A percentile compares a stretch with the other conserved stretches of the same genome.
Evolutionary conservation across 352 stramenopile genomes (phyloP).

Genomic region (Globisporangium cylindrosporum): DNA sequence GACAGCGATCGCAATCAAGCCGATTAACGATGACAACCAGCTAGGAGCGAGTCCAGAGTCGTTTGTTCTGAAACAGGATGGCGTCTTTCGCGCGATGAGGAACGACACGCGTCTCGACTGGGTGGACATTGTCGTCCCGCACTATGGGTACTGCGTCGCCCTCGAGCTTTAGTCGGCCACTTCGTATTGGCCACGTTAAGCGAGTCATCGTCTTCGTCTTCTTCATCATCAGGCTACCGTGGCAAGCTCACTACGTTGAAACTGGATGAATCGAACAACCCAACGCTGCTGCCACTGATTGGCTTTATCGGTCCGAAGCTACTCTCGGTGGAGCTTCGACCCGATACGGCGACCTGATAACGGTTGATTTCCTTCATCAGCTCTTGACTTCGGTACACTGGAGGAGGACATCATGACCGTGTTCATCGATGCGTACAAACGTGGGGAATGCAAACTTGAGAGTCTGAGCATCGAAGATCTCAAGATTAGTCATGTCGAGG

Average conservation of each 20-base stretch:
- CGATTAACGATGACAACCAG: background rate
- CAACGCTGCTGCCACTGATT: background rate
- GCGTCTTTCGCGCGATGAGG: constrained; percentile 1
- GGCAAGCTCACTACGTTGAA: background rate
- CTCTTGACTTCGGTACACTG: background rate
- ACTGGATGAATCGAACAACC: background rate
- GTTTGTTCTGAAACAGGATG: constrained; percentile 2
- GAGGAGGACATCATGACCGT: background rate
- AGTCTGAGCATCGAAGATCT: background rate
- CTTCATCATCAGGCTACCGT: background rate
- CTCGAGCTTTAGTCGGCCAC: background rate
- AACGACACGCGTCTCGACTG: background rate
- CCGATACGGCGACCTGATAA: background rate
- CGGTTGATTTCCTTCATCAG: background rate
- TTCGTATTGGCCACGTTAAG: background rate
- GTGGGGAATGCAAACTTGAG: background rate
- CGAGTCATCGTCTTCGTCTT: too few species aligned
- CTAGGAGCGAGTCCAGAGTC: background rate
- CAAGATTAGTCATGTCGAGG: background rate
- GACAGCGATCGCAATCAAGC: background rate
- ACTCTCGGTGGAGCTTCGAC: background rate
- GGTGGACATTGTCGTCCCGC: constrained; percentile 8
- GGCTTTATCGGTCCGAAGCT: background rate
- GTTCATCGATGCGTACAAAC: background rate
- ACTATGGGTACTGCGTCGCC: constrained; percentile 3